These are phyloP conservation scores for Dothiorella sarmentorum DNA, from an alignment of 2,329 filamentous ascomycete species.

Conservation along the genomic window DNA sequence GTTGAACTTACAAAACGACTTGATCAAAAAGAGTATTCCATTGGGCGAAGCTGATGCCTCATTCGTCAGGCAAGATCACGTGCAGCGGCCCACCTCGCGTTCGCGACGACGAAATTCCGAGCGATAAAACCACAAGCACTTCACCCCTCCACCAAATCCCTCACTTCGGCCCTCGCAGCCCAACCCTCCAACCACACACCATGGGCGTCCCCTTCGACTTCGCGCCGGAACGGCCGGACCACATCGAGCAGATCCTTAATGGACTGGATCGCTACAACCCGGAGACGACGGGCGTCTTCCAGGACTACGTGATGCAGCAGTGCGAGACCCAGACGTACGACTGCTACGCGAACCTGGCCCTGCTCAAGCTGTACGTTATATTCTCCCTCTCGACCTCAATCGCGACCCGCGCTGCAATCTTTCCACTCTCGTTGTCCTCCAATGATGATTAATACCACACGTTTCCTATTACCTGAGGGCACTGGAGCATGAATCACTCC, in stretches of 20 bases:
- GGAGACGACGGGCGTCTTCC: conserved; percentile 88
- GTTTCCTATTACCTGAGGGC: conserved; percentile 98
- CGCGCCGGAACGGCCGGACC: conserved; percentile 84
- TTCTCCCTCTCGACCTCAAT: conserved; percentile 22
- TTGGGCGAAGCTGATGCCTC: background rate
- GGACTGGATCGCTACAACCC: conserved; percentile 98
- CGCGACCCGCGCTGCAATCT: conserved; percentile 8
- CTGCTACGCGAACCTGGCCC: conserved; percentile 91
- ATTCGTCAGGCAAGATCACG: background rate
- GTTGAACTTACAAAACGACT: too few species aligned
- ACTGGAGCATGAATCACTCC: conserved; percentile 56
- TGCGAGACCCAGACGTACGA: conserved; percentile 94
- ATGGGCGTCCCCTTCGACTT: conserved; percentile 69
- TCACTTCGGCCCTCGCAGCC: background rate
- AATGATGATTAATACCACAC: conserved; percentile 73
- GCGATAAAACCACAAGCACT: conserved; percentile 8
- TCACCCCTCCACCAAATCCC: conserved; percentile 6
- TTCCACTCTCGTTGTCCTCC: conserved; percentile 16
- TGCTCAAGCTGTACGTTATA: conserved; percentile 87
- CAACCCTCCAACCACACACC: conserved; percentile 20
- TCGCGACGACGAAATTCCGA: conserved; percentile 12
- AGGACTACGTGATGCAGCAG: conserved; percentile 91
- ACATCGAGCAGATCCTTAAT: conserved; percentile 91
- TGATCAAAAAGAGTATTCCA: too few species aligned
- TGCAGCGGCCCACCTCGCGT: conserved; percentile 3